Evolutionary conservation across 257 asterid genomes (phyloP).

Genomic region (Solanum lycopersicoides): DNA sequence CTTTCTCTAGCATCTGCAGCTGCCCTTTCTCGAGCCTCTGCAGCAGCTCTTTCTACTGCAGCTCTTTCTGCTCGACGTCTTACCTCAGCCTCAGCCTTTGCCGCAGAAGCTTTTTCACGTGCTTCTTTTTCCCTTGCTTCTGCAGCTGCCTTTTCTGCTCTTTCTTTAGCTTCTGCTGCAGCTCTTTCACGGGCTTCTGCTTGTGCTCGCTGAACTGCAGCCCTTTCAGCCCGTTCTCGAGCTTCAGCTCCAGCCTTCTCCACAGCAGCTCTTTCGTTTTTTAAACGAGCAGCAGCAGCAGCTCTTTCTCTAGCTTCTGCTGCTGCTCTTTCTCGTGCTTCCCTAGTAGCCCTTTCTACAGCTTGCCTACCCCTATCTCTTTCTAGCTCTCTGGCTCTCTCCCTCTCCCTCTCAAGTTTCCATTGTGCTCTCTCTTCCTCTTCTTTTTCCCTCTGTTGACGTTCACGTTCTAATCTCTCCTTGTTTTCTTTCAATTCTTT

Average conservation of each 20-base stretch:
- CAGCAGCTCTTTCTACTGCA: slow-evolving; percentile 92
- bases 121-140: slow-evolving; percentile 76
- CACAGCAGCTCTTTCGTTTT: slow-evolving; percentile 73
- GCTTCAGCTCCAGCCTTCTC: slow-evolving; percentile 73
- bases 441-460: slow-evolving; percentile 50
- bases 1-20: slow-evolving; percentile 73
- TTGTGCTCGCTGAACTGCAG: slow-evolving; percentile 91
- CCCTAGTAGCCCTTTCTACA: slow-evolving; percentile 92
- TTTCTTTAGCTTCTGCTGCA: slow-evolving; percentile 81
- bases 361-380: slow-evolving; percentile 81
- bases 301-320: slow-evolving; percentile 66
- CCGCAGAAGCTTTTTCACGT: slow-evolving; percentile 53
- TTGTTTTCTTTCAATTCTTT: slow-evolving; percentile 60
- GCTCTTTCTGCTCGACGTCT: slow-evolving; percentile 85
- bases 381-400: slow-evolving; percentile 54
- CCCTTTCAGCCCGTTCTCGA: slow-evolving; percentile 79
- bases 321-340: slow-evolving; percentile 95
- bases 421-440: slow-evolving; percentile 82
- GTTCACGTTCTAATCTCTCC: slow-evolving; percentile 64
- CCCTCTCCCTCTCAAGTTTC: slow-evolving; percentile 72
- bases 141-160: slow-evolving; percentile 82
- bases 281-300: slow-evolving; percentile 50
- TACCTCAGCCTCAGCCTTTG: slow-evolving; percentile 64
- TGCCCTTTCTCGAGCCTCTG: slow-evolving; percentile 73
- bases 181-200: slow-evolving; percentile 98